Base-by-base conservation (phyloP, 768 basidiomycete genomes). In the Scleroderma bovista region DNA sequence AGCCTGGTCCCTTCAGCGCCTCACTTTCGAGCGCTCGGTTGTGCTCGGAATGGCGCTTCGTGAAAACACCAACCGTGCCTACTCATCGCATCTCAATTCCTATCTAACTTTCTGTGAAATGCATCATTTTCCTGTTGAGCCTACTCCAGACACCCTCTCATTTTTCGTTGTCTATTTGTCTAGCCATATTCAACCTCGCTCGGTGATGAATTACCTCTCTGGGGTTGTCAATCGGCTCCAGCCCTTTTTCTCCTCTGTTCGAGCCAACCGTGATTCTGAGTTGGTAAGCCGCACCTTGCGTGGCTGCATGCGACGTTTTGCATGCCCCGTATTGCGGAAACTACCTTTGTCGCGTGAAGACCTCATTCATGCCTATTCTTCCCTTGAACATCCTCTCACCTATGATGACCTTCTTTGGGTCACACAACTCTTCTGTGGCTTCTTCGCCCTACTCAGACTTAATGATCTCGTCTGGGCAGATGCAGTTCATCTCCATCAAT, bases 151-250 rank as follows among this genome's bases (percentile, higher is more conserved):
- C 39, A 73, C 71, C 0, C 57, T 77, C 3, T 62, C 61, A 13
- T 66, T 69, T 17, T 76, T 54, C 50, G 56, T 59, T 2, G 64
- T n/a, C n/a, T n/a, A n/a, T n/a, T n/a, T n/a, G n/a, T n/a, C n/a
- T n/a, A n/a, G n/a, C n/a, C n/a, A n/a, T 67, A 72, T 75, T 41
- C 57, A 67, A 41, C 71, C 73, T 0, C 36, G 50, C 7, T 71
- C 71, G 0, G 67, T 74, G 10, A 44, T 44, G 34, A 47, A 63
- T 1, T 74, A 75, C 54, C 60, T 76, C 1, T 68, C 70, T 0
- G 71, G 72, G 11, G 70, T 73, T 13, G 65, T 63, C 50, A 62
- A 61, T 29, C 58, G 64, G 41, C 64, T 62, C 15, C 58, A 64
- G 44, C 1, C 31, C 1, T 41, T 54, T 24, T 75, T 57, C 53